Conservation (phyloP, 2,329 filamentous ascomycete species). For the Microsporum ferrugineum region DNA sequence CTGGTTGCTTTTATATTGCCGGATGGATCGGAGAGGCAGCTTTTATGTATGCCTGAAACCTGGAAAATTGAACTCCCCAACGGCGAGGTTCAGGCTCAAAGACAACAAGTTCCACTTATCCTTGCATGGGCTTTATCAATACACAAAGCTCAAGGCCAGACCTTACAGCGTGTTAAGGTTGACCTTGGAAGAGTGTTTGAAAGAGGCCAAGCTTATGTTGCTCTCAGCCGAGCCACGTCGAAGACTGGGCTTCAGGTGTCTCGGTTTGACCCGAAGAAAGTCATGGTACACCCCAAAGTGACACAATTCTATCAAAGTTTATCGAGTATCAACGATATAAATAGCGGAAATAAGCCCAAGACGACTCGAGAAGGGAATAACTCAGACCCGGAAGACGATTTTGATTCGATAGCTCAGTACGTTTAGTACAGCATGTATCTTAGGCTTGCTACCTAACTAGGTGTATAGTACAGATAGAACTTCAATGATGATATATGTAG, state of each 20-base stretch:
- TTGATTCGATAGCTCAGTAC: slow-evolving; percentile 1
- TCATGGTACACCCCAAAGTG: slow-evolving; percentile 87
- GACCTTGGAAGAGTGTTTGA: slow-evolving; percentile 88
- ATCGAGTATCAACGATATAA: slow-evolving; percentile 35
- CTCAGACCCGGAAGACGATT: background rate
- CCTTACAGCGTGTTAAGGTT: slow-evolving; percentile 84
- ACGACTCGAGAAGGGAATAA: background rate
- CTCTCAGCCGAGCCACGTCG: slow-evolving; percentile 79
- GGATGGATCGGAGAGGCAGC: slow-evolving; percentile 62
- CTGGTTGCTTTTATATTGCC: slow-evolving; percentile 72
- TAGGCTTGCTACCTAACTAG: background rate
- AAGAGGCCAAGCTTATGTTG: slow-evolving; percentile 95
- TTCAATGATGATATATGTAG: background rate
- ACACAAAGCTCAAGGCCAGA: slow-evolving; percentile 95
- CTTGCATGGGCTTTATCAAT: slow-evolving; percentile 95
- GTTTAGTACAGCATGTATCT: background rate
- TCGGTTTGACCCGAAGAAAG: slow-evolving; percentile 77
- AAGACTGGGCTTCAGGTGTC: slow-evolving; percentile 80
- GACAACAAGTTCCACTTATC: slow-evolving; percentile 73
- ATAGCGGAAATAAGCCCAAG: background rate
- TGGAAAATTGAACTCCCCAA: slow-evolving; percentile 98
- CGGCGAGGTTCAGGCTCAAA: slow-evolving; percentile 82
- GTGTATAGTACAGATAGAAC: background rate
- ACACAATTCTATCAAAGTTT: slow-evolving; percentile 75
- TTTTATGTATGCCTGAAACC: slow-evolving; percentile 74